Percentiles rank a stretch among this genome's conserved stretches.
Evolutionary conservation across 2,329 filamentous ascomycete species (phyloP).

Genomic region (Pseudogymnoascus sp.): DNA sequence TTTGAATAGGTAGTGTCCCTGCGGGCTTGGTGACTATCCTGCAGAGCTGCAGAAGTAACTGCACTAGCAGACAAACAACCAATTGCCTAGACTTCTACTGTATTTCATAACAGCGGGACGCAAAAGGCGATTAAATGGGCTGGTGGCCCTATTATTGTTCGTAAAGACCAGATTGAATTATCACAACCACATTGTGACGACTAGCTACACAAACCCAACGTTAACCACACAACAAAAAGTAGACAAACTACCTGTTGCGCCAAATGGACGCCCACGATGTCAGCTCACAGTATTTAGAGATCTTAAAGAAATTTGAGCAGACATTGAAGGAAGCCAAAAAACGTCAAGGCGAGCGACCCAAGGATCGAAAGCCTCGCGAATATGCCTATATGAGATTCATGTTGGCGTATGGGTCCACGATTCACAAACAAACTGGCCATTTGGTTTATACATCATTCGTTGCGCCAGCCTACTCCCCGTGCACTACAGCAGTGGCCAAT

Average conservation of each 20-base stretch:
- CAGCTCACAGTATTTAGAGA: neutral
- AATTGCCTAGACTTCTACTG: neutral
- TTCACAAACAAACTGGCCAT: neutral
- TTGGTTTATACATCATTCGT: constrained; percentile 6
- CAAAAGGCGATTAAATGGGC: neutral
- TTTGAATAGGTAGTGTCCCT: neutral
- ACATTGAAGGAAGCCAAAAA: neutral
- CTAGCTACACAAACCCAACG: neutral
- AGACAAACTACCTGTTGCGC: neutral
- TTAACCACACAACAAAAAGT: neutral
- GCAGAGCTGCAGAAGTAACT: neutral
- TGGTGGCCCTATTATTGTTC: neutral
- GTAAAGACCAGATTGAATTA: neutral
- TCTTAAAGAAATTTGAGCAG: neutral
- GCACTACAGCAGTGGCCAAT: constrained; percentile 12
- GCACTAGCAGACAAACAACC: neutral
- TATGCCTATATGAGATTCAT: neutral
- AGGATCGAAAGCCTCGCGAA: neutral
- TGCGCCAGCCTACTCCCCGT: constrained; percentile 15
- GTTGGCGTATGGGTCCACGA: neutral
- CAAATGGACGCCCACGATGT: neutral
- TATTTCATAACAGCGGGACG: too few relatives aligned
- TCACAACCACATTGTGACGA: neutral
- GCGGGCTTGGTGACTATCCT: too few relatives aligned
- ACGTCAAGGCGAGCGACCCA: neutral